Evolutionary conservation across 371 early-diverging fungal species (phyloP), one percentile per base, ranked within the genome.

Genomic region (Circinella umbellata): DNA sequence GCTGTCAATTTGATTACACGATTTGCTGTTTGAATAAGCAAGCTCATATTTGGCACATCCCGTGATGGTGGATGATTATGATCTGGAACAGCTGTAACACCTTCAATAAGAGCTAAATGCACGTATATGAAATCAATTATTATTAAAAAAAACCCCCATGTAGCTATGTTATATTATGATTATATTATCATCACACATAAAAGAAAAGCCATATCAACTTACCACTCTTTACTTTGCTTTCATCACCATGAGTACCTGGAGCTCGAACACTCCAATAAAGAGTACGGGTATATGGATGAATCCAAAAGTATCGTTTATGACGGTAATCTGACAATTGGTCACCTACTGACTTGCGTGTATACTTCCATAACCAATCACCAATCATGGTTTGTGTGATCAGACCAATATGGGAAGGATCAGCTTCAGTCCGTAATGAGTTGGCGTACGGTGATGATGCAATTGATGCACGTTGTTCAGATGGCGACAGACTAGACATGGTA

Each of bases 301-400:
- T 83, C 93, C 93, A 93, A 61, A 93, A 88, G 82, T 86, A 93
- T 14, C 92, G 83, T 61, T 79, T 71, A 65, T 93, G 91, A 15
- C 85, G 79, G 59, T 87, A 84, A 69, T 90, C 91, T n/a, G 83
- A 83, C 20, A 78, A 76, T 60, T 80, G 80, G 35, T 65, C 69
- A 18, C 82, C 83, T 66, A 80, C 80, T 34, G 83, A 72, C 39
- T 85, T 79, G 7, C 88, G 82, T 36, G 90, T 89, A 68, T 85
- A 90, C 74, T 93, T 93, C 83, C 82, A 88, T 74, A 93, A 76
- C 69, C 83, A 90, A 48, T 88, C 86, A 27, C 93, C 93, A 47
- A 91, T 88, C 92, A 92, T 92, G 42, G 91, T 89, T 61, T 89
- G 87, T 6, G 92, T 89, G 63, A 93, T 85, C 36, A 89, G 67